phyloP scores from a whole-genome alignment of 345 rosid genomes.

The Brassica incana region DNA sequence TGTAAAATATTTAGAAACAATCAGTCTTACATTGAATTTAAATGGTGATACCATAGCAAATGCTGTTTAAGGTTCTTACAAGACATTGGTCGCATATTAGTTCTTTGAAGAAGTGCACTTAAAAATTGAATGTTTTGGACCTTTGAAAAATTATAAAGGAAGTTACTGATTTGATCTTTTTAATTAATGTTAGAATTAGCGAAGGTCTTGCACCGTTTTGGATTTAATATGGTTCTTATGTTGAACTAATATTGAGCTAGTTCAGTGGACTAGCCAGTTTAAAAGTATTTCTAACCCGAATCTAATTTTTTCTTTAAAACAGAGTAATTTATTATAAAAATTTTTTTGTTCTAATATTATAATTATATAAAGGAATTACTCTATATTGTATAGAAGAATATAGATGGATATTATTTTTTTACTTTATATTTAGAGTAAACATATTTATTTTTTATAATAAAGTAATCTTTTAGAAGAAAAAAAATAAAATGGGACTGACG shows the following conservation, averaged over 20 bases:
- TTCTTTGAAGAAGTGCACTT: not conserved
- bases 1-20: not conserved
- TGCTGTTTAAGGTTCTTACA: not conserved
- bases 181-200: not conserved
- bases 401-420: no score
- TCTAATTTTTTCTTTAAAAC: no score
- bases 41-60: not conserved
- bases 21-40: not conserved
- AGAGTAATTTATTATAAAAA: no score
- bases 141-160: not conserved
- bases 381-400: no score
- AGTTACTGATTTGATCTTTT: not conserved
- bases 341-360: no score
- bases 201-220: not conserved
- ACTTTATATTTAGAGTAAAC: no score
- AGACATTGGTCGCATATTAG: not conserved
- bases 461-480: no score
- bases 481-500: no score
- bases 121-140: not conserved
- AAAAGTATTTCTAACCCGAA: no score
- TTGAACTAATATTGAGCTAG: constrained; percentile 4
- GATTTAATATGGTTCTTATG: not conserved
- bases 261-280: not conserved
- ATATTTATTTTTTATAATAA: no score
- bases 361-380: no score